These are phyloP conservation scores for Zygosaccharomyces pseudobailii DNA, from an alignment of 1,139 yeast species.

Conservation along the genomic window DNA sequence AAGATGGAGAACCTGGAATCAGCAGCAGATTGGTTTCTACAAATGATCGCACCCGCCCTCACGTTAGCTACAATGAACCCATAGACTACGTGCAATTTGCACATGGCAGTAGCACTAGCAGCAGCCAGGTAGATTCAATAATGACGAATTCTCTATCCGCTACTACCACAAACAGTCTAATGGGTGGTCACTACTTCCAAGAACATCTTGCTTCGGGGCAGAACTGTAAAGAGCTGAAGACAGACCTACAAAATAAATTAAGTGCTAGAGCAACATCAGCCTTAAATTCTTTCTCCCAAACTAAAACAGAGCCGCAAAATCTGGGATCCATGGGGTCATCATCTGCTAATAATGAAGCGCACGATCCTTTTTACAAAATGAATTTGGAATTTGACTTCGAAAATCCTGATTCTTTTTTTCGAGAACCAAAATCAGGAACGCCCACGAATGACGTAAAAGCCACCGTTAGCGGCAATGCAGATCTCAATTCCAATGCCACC, in stretches of 20 bases:
- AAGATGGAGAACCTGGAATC: constrained; percentile 1
- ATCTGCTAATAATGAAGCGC: neutral
- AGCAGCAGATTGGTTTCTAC: neutral
- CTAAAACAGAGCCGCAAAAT: neutral
- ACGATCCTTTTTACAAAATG: constrained; percentile 8
- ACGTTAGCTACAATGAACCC: neutral
- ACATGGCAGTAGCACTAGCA: constrained; percentile 22
- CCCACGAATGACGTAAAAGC: neutral
- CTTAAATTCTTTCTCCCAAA: neutral
- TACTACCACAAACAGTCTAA: constrained; percentile 10
- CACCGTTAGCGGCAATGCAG: neutral
- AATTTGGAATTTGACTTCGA: constrained; percentile 28
- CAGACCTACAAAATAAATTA: constrained; percentile 5
- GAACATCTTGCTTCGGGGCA: constrained; percentile 14
- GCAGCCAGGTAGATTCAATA: constrained; percentile 26
- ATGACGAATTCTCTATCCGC: constrained; percentile 24
- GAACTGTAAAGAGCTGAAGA: constrained; percentile 9
- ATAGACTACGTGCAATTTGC: constrained; percentile 10
- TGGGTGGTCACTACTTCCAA: constrained; percentile 9
- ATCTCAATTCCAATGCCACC: neutral
- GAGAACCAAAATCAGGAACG: constrained; percentile 7
- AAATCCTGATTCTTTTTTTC: constrained; percentile 17
- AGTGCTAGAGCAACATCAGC: neutral
- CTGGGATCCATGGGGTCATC: neutral
- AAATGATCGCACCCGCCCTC: neutral